Conservation (phyloP, 2,329 filamentous ascomycete genomes). For the Arthrobotrys sinensis region DNA sequence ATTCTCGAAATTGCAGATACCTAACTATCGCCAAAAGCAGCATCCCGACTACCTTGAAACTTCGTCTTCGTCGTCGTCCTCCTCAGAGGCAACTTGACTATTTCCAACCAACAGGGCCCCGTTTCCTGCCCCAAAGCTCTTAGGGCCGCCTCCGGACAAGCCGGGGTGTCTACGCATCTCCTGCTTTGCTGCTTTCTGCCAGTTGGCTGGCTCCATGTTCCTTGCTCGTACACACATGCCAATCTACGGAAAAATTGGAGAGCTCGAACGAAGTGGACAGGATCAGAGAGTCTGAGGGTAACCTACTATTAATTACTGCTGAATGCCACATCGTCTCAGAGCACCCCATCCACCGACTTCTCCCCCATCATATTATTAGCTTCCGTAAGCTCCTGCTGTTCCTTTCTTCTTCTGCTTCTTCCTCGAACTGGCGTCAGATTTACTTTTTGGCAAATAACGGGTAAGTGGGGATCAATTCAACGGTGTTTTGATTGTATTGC, state of each 20-base stretch:
- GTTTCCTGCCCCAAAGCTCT: constrained; percentile 20
- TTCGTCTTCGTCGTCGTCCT: constrained; percentile 20
- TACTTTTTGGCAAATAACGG: constrained; percentile 58
- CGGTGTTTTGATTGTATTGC: constrained; percentile 19
- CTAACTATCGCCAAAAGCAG: constrained; percentile 43
- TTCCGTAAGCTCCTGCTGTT: constrained; percentile 17
- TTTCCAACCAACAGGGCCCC: constrained; percentile 14
- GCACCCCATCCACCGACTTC: neutral
- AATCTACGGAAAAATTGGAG: constrained; percentile 59
- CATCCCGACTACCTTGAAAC: constrained; percentile 44
- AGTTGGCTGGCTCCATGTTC: constrained; percentile 39
- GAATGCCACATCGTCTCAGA: constrained; percentile 28
- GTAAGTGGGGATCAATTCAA: constrained; percentile 51
- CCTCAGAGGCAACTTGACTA: neutral
- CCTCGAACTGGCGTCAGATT: constrained; percentile 25
- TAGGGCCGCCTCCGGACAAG: constrained; percentile 40
- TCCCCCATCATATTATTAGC: constrained; percentile 7
- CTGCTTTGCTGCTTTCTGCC: constrained; percentile 37
- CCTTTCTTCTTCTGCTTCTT: neutral
- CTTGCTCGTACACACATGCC: constrained; percentile 42
- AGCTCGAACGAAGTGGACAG: constrained; percentile 42
- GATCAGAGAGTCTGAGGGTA: constrained; percentile 8
- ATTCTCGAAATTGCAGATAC: constrained; percentile 55
- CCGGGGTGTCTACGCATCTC: constrained; percentile 17
- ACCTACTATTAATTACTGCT: constrained; percentile 37